Percentiles rank a stretch among this genome's conserved stretches.
Conservation (phyloP, 2,329 filamentous ascomycete genomes). For the Coniella vitis region DNA sequence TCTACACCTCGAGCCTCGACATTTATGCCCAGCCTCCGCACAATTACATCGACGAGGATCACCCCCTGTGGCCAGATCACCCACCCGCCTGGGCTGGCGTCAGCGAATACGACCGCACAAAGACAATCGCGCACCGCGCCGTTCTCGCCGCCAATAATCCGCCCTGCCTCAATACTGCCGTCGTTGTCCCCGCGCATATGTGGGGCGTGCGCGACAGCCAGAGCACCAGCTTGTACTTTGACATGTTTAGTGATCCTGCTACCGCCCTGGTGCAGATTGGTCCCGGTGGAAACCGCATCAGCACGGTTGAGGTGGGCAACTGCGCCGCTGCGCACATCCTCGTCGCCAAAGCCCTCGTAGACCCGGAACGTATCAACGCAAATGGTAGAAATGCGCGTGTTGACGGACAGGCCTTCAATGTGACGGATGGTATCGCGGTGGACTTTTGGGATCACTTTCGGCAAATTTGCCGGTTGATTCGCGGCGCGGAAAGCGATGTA, state of each 20-base stretch:
- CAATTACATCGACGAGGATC: constrained; percentile 20
- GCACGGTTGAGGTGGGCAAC: constrained; percentile 24
- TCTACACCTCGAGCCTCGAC: constrained; percentile 27
- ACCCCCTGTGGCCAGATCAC: constrained; percentile 18
- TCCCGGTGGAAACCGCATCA: constrained; percentile 21
- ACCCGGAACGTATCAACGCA: constrained; percentile 5
- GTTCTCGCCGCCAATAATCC: constrained; percentile 25
- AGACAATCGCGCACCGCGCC: constrained; percentile 25
- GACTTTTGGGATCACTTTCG: constrained; percentile 26
- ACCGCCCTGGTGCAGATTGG: constrained; percentile 19
- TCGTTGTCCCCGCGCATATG: constrained; percentile 23
- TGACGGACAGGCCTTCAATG: constrained; percentile 29
- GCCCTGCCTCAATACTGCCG: constrained; percentile 20
- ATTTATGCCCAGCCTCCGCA: constrained; percentile 23
- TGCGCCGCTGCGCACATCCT: constrained; percentile 22
- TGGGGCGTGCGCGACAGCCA: constrained; percentile 29
- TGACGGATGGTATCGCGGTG: constrained; percentile 26
- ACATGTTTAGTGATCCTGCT: constrained; percentile 6
- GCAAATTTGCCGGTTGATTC: constrained; percentile 20
- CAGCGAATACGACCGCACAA: constrained; percentile 25
- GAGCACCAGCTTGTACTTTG: constrained; percentile 21
- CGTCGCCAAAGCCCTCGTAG: constrained; percentile 23
- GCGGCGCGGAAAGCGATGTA: background rate
- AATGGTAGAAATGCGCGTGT: constrained; percentile 15
- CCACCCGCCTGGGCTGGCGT: constrained; percentile 6